A percentile compares a stretch with the other conserved stretches of the same genome.
phyloP scores from a whole-genome alignment of 352 stramenopile species.

The Pythium monospermum region DNA sequence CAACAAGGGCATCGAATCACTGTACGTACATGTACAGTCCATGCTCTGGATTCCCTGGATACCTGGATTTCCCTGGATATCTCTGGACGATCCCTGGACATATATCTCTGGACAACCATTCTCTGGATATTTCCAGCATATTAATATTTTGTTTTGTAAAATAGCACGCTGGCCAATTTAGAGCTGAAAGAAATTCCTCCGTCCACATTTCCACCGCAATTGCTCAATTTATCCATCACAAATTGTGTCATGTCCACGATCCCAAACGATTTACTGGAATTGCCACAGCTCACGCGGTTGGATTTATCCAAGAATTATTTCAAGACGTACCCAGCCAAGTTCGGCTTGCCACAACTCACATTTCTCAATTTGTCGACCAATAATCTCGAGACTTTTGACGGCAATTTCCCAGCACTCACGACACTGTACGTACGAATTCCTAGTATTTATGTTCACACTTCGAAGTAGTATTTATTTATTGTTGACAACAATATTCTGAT shows the following conservation, averaged over 20 bases:
- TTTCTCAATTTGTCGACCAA: slow-evolving; percentile 57
- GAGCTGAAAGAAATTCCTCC: slow-evolving; percentile 32
- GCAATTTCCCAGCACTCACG: slow-evolving; percentile 38
- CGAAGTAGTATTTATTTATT: no score
- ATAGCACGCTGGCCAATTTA: slow-evolving; percentile 53
- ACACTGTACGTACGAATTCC: slow-evolving; percentile 32
- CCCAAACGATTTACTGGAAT: slow-evolving; percentile 44
- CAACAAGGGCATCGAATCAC: slow-evolving; percentile 31
- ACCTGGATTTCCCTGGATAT: no score
- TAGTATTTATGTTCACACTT: neutral
- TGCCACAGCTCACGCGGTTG: slow-evolving; percentile 46
- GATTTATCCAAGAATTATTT: slow-evolving; percentile 57
- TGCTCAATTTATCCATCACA: slow-evolving; percentile 48
- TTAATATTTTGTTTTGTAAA: no score
- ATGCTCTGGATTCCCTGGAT: no score
- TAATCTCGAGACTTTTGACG: slow-evolving; percentile 39
- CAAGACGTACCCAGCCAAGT: slow-evolving; percentile 43
- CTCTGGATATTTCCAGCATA: no score
- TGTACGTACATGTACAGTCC: slow-evolving; percentile 30
- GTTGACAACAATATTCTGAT: no score
- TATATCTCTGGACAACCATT: no score
- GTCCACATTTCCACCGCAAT: slow-evolving; percentile 43
- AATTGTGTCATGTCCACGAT: slow-evolving; percentile 54
- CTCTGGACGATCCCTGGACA: no score
- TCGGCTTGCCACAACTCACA: slow-evolving; percentile 31